These are phyloP conservation scores for Boletus huronensis DNA, from an alignment of 768 basidiomycete genomes.

Conservation along the genomic window DNA sequence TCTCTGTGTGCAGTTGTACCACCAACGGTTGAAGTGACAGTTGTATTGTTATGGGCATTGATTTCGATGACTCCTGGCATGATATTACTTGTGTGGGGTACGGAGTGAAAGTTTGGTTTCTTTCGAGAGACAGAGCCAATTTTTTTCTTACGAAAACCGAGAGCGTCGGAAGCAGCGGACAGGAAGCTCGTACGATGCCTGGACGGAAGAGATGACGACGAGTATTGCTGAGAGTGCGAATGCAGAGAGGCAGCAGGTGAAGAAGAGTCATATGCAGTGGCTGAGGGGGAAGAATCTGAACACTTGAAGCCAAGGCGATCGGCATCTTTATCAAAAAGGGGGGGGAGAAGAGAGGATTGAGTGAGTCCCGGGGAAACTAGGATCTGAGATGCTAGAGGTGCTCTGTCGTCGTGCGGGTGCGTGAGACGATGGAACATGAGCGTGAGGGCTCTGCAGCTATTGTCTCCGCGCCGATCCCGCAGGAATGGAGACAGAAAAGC, in stretches of 20 bases:
- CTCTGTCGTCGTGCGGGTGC: conserved; percentile 1
- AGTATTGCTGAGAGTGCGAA: conserved; percentile 3
- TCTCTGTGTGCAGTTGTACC: conserved; percentile 35
- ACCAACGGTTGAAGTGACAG: conserved; percentile 16
- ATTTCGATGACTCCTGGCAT: conserved; percentile 77
- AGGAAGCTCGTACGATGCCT: conserved; percentile 45
- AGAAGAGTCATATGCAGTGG: conserved; percentile 12
- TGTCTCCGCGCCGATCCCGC: conserved; percentile 2
- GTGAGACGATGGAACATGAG: neutral
- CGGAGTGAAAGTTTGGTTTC: conserved; percentile 31
- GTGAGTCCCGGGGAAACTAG: conserved; percentile 8
- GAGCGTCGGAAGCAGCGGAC: conserved; percentile 50
- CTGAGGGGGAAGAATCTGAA: conserved; percentile 14
- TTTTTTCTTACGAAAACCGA: conserved; percentile 42
- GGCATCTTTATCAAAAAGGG: conserved; percentile 11
- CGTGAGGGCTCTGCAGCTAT: neutral
- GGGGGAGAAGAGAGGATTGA: neutral
- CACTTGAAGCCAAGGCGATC: conserved; percentile 14
- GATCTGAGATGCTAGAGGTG: neutral
- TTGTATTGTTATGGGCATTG: conserved; percentile 36
- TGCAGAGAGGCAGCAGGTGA: conserved; percentile 1
- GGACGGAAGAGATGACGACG: conserved; percentile 20
- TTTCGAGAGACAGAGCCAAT: conserved; percentile 41
- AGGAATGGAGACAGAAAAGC: neutral
- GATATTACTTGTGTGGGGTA: conserved; percentile 36